A percentile compares a stretch with the other conserved stretches of the same genome.
Evolutionary conservation across 768 basidiomycete genomes (phyloP).

Genomic region (Chiua virens): DNA sequence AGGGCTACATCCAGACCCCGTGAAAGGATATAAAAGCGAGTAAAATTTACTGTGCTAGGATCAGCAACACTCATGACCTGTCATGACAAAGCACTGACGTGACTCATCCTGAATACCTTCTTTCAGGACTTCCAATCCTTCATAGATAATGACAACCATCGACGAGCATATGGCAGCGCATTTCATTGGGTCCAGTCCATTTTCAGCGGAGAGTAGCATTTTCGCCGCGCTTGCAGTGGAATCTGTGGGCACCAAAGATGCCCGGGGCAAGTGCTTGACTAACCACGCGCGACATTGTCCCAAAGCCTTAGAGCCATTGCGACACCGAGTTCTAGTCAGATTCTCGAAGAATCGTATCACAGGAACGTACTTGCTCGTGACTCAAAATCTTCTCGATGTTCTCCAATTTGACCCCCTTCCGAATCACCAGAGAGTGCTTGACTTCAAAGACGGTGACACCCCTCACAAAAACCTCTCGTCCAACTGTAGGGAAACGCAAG

Average conservation of each 20-base stretch:
- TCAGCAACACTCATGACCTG: background rate
- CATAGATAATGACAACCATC: slow-evolving; percentile 58
- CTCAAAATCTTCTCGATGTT: slow-evolving; percentile 64
- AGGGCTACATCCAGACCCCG: slow-evolving; percentile 32
- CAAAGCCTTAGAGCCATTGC: slow-evolving; percentile 51
- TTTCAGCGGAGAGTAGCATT: slow-evolving; percentile 27
- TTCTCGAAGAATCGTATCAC: background rate
- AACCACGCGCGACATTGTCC: slow-evolving; percentile 77
- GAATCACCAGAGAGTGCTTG: slow-evolving; percentile 69
- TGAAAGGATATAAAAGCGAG: slow-evolving; percentile 65
- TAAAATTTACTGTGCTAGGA: slow-evolving; percentile 53
- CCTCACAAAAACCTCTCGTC: slow-evolving; percentile 49
- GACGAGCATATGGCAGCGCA: slow-evolving; percentile 77
- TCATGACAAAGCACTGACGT: slow-evolving; percentile 4
- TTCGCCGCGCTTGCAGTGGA: slow-evolving; percentile 77
- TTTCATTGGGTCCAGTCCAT: slow-evolving; percentile 41
- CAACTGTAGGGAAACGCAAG: slow-evolving; percentile 44
- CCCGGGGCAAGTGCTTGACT: slow-evolving; percentile 49
- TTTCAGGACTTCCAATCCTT: slow-evolving; percentile 58
- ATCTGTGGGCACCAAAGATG: slow-evolving; percentile 51
- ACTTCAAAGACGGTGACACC: slow-evolving; percentile 62
- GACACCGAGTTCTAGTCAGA: background rate
- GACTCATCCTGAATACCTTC: slow-evolving; percentile 63
- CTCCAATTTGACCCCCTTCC: slow-evolving; percentile 51
- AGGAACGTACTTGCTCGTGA: slow-evolving; percentile 68